Evolutionary conservation across 306 rosid genomes (phyloP), one percentile per base, ranked within the genome.

Genomic region (Canavalia gladiata): DNA sequence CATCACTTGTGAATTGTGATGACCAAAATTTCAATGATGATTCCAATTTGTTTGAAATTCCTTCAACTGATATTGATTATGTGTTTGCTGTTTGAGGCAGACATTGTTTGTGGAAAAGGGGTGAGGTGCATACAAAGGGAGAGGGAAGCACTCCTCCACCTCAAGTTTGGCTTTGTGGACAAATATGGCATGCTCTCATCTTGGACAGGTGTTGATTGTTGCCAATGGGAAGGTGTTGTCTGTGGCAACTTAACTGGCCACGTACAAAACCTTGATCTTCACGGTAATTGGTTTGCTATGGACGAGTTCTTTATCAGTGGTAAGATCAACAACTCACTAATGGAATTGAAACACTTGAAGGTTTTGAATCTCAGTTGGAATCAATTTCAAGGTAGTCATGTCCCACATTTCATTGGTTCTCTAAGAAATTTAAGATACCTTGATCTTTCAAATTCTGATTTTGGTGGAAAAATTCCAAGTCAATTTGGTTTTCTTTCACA

Each of bases 121-220:
- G n/a, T n/a, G n/a, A 49, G 28, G 7, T 70, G 75, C 46, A 13
- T 70, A 0, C 7, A 51, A 33, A 50, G 6, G 60, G 75, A 70
- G 46, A 70, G 75, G 46, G 28, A 70, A 33, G 75, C 82, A 13
- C 76, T 76, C 59, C 74, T 82, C 7, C 8, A 59, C 4, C 71
- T 83, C n/a, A 83, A 77, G 46, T 60, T 66, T 62, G n/a, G n/a
- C n/a, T n/a, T n/a, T n/a, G n/a, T n/a, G n/a, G n/a, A n/a, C n/a
- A n/a, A n/a, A n/a, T n/a, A n/a, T n/a, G n/a, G n/a, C n/a, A n/a
- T 37, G 63, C 55, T 69, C 6, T 59, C 78, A 4, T 69, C 86
- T 1, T 82, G 86, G 82, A 54, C 13, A 8, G 52, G n/a, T n/a
- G n/a, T 41, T 0, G 68, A 83, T 4, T 77, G 86, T 3, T 83